Evolutionary conservation across 148 eudicot species (phyloP), one percentile per base, ranked within the genome.

Genomic region (Linanthus parryae): DNA sequence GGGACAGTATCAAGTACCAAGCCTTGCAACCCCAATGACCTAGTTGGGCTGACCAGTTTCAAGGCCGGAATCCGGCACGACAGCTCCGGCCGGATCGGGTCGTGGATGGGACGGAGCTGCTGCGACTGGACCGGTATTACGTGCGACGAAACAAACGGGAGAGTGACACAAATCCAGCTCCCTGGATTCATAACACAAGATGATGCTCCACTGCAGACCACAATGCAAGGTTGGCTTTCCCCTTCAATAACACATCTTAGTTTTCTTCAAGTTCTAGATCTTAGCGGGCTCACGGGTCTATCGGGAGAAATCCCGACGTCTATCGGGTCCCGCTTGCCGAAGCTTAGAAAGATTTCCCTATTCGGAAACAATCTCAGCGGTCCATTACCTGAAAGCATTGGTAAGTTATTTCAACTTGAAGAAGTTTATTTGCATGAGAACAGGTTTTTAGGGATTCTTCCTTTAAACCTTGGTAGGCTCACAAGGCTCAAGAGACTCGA

Each of bases 101-200:
- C 45, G 26, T 80, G 86, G 86, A 56, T 45, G 0, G 86, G 82
- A 2, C 36, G 2, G 36, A 44, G 27, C 9, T 80, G 86, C 52
- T 80, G 82, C 49, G 23, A 51, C n/a, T 81, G 81, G 83, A 68
- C 52, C 4, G 81, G 81, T 11, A 77, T 77, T 22, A 18, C 42
- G 23, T 81, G 88, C 47, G 63, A 66, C 16, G 71, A 43, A 3
- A 48, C 8, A 9, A 75, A 79, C 2, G 72, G 71, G 25, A 68
- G 85, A 66, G 85, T 83, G n/a, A 71, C 54, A 7, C 53, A 73
- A 58, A 45, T 79, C n/a, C 59, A 66, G 47, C 82, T 83, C 20
- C 77, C 80, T 0, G 78, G 80, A 2, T 20, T 68, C 8, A 22
- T 61, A n/a, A 50, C 78, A 19, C 36, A 41, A 2, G 55, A 46